phyloP scores from a whole-genome alignment of 495 filamentous ascomycete genomes.

The Aspergillus nidulans region DNA sequence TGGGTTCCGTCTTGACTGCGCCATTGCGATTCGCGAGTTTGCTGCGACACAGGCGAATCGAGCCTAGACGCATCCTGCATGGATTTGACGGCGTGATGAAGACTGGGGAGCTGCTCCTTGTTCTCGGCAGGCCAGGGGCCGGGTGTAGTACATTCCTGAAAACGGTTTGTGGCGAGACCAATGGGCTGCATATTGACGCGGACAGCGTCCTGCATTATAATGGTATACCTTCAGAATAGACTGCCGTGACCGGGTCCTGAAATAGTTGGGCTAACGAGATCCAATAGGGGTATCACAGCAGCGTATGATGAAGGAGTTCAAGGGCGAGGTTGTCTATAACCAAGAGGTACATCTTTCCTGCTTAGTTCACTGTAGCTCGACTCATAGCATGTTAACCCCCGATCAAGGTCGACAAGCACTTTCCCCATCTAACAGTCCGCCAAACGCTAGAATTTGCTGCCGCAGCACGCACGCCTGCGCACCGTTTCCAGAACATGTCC shows the following conservation, averaged over 20 bases:
- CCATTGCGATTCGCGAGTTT: too few species aligned
- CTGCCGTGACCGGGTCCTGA: slow-evolving; percentile 57
- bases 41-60: too few species aligned
- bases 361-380: too few species aligned
- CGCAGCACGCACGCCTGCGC: slow-evolving; percentile 42
- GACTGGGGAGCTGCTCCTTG: slow-evolving; percentile 74
- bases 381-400: too few species aligned
- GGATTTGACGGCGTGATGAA: slow-evolving; percentile 67
- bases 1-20: too few species aligned
- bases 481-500: slow-evolving; percentile 30
- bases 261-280: slow-evolving; percentile 31
- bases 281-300: neutral
- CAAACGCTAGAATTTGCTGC: slow-evolving; percentile 63
- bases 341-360: too few species aligned
- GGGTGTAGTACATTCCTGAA: slow-evolving; percentile 73
- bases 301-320: slow-evolving; percentile 47
- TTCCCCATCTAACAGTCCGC: slow-evolving; percentile 61
- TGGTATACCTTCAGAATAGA: slow-evolving; percentile 60
- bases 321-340: slow-evolving; percentile 65
- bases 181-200: slow-evolving; percentile 62
- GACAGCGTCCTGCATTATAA: too few species aligned
- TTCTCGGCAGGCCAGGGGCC: slow-evolving; percentile 67
- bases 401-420: slow-evolving; percentile 62
- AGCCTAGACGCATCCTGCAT: too few species aligned
- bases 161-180: slow-evolving; percentile 63